Evolutionary conservation across 805 yeast species (phyloP), one percentile per base, ranked within the genome.

Genomic region (Hanseniaspora taiwanica): DNA sequence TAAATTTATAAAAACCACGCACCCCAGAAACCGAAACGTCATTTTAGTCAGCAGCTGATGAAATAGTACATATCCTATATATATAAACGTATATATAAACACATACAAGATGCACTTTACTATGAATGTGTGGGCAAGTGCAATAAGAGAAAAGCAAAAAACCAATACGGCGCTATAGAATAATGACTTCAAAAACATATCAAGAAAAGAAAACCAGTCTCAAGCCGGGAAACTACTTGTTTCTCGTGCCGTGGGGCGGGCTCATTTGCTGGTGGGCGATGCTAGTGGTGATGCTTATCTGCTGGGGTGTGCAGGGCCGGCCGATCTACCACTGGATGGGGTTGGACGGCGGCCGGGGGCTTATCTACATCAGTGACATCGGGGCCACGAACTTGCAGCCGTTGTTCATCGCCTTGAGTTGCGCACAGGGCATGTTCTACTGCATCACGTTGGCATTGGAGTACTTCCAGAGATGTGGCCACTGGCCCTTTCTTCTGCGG

Each of bases 351-450:
- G 29, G 36, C 3, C 32, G 35, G 29, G 44, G 44, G 12, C 25
- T 42, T 29, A 78, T 84, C 2, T 89, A 81, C 59, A 74, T 89
- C 38, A 81, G 94, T 3, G 83, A 87, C 52, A 72, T 87, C 38
- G 96, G 89, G 3, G 96, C 96, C 8, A 81, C 94, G 8, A 78
- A 76, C 48, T 63, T 85, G 38, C 81, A 86, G 55, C 94, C 94
- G 1, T 59, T 87, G 17, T 89, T 89, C 59, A 84, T 87, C 29
- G 62, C 80, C 14, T 78, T 94, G 50, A 66, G 83, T 1, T 83
- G 78, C 0, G 68, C 76, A 54, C 94, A 85, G 61, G 93, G 86
- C 12, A 61, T 82, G 4, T 76, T 82, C 48, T 82, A 74, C 47
- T 74, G 76, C 27, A 65, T 82, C 27, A 68, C 86, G 1, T 59